A percentile compares a stretch with the other conserved stretches of the same genome.
phyloP scores from a whole-genome alignment of 129 eudicot species.

The Oenanthe sinensis region DNA sequence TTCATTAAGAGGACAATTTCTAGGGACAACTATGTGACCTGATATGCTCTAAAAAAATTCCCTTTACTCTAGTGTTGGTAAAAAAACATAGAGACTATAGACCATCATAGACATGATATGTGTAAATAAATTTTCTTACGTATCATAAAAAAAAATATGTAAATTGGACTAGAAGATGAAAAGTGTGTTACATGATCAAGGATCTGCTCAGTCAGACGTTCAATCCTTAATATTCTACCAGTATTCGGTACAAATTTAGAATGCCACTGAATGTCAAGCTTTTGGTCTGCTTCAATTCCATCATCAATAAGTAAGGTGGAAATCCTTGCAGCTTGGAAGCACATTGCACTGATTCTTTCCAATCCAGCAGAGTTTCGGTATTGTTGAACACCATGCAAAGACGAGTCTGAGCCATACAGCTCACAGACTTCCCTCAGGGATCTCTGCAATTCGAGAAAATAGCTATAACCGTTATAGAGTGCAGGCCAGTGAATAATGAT shows the following conservation, averaged over 20 bases:
- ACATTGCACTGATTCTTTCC: constrained; percentile 42
- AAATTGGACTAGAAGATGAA: constrained; percentile 2
- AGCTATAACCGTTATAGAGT: too few relatives aligned
- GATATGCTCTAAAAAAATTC: neutral
- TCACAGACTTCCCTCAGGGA: constrained; percentile 76
- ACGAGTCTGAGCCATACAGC: constrained; percentile 53
- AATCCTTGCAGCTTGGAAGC: constrained; percentile 81
- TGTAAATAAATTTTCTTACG: neutral
- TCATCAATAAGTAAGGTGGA: constrained; percentile 73
- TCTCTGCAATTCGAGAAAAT: constrained; percentile 59
- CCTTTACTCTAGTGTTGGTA: neutral
- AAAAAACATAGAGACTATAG: neutral
- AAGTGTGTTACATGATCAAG: constrained; percentile 52
- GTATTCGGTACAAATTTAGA: constrained; percentile 49
- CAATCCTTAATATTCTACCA: constrained; percentile 84
- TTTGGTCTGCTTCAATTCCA: constrained; percentile 70
- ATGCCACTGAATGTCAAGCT: constrained; percentile 51
- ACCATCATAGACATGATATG: neutral
- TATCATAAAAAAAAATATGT: neutral
- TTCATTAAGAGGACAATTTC: neutral
- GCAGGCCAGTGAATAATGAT: neutral
- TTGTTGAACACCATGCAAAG: constrained; percentile 67
- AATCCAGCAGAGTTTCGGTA: constrained; percentile 48
- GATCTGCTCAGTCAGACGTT: constrained; percentile 74
- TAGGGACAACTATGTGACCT: neutral